Base-by-base conservation (phyloP, 1,139 yeast species). In the Yamadazyma buinensis region DNA sequence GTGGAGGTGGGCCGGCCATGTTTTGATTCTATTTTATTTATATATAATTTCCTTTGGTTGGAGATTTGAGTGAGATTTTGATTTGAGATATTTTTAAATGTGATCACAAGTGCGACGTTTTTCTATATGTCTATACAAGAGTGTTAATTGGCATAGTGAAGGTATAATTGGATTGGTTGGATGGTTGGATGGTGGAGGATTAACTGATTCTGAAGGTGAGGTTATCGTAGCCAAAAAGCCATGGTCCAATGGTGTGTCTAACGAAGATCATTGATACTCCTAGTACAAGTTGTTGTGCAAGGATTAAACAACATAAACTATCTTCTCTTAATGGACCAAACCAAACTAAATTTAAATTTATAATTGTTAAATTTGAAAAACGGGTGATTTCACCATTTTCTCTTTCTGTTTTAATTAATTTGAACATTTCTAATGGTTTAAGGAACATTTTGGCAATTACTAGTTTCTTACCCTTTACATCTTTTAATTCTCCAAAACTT, bases 271-370 rank as follows among this genome's bases (percentile, higher is more conserved):
- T 88, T 1, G 58, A 29, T 1, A 85, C 38, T 0, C 97, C 97
- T 33, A 81, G 57, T 0, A 59, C 39, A 28, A 85, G 74, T 53
- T 92, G 98, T 15, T 78, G 48, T 0, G 49, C 49, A 52, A 92
- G 56, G 17, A 92, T 69, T 5, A 72, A 51, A 20, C 62, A 40
- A 42, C 97, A 84, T 36, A 92, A 65, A 17, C 56, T 63, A 51
- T 86, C 95, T 55, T 92, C 99, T 39, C 92, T 72, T 68, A 84
- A 58, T 2, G 97, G 97, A 0, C 98, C 98, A 33, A 82, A 66
- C 83, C 88, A 78, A 7, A 90, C 95, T 30, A 92, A 66, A 5
- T 75, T 71, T 42, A 92, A 66, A 55, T 90, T 94, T 43, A 92
- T 87, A 33, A 92, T 62, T 4, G 99, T 92, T 75, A 92, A 69